These are phyloP conservation scores for Exsudoporus frostii DNA, from an alignment of 768 basidiomycete genomes.

Conservation along the genomic window DNA sequence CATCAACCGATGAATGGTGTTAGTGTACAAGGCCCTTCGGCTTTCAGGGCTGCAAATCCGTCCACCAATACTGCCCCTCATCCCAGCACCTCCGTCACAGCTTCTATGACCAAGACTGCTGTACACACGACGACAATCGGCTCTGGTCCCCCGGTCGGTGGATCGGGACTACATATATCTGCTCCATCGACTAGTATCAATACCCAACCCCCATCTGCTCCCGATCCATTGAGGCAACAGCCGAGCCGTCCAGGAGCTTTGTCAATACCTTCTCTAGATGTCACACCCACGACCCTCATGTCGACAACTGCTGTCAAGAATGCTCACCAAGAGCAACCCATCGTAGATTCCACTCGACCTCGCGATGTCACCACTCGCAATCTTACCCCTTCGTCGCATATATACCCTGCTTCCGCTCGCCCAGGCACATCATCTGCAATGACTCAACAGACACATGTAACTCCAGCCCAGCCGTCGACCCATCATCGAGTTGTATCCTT, in stretches of 20 bases:
- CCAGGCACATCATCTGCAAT: slow-evolving; percentile 16
- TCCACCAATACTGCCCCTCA: background rate
- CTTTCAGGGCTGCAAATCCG: slow-evolving; percentile 10
- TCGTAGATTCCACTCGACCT: slow-evolving; percentile 19
- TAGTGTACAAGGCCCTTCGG: slow-evolving; percentile 2
- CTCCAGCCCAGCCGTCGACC: slow-evolving; percentile 17
- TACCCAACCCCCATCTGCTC: slow-evolving; percentile 8
- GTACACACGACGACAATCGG: background rate
- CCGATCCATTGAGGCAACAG: slow-evolving; percentile 22
- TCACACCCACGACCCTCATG: slow-evolving; percentile 3
- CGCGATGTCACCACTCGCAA: slow-evolving; percentile 25
- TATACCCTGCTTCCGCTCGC: slow-evolving; percentile 24
- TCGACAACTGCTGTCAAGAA: slow-evolving; percentile 17
- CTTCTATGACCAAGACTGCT: slow-evolving; percentile 8
- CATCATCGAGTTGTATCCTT: slow-evolving; percentile 39
- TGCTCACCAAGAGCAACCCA: slow-evolving; percentile 19
- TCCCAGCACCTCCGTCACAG: background rate
- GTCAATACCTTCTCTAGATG: slow-evolving; percentile 15
- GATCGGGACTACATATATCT: slow-evolving; percentile 8
- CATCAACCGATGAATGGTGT: slow-evolving; percentile 8
- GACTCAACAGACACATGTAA: slow-evolving; percentile 22
- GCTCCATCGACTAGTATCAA: slow-evolving; percentile 1
- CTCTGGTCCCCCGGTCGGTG: slow-evolving; percentile 5
- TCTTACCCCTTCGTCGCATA: slow-evolving; percentile 17
- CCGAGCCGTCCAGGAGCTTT: slow-evolving; percentile 15